Base-by-base conservation (phyloP, 768 basidiomycete species). In the Rhodotorula babjevae region DNA sequence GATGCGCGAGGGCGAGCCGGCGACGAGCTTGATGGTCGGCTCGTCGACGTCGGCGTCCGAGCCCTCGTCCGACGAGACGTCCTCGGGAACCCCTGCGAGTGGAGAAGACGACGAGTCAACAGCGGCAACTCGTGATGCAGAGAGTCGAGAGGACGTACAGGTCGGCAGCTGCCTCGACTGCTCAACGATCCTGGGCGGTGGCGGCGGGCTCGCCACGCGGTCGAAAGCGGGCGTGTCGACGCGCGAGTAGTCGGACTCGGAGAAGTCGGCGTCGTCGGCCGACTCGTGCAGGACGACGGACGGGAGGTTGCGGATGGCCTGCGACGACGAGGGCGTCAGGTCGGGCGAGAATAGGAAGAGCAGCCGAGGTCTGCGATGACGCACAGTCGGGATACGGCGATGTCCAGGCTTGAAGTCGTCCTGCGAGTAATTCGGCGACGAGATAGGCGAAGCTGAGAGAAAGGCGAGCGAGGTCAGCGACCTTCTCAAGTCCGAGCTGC, bases 301-400 rank as follows among this genome's bases (percentile, higher is more conserved):
- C 0, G 74, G 74, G 23, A 72, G 52, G 59, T 58, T 67, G 31
- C 74, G 74, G 31, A 72, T 72, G 10, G 70, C 71, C 70, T 71
- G 60, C 44, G 9, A 6, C 21, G 21, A 2, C 23, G 12, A 4
- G 23, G 21, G 53, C 23, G 63, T 55, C 27, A 29, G 59, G 0
- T 36, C 6, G 0, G 12, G 21, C 3, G 11, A 23, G 50, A 27
- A n/a, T n/a, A n/a, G n/a, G 8, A 31, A 6, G 42, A 33, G 49
- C 8, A n/a, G 49, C 5, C 7, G 25, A 23, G 25, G 15, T 33
- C 12, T 12, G 11, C 27, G 2, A 0, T 2, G 33, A 67, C 70
- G 16, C 19, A 67, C 63, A 12, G 74, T 75, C 1, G 74, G 74
- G 40, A 75, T 72, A 9, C 74, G 67, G 3, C 68, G 64, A 40